These are phyloP conservation scores for Paspalum notatum DNA, from an alignment of 176 grass and related monocot species.

Conservation along the genomic window DNA sequence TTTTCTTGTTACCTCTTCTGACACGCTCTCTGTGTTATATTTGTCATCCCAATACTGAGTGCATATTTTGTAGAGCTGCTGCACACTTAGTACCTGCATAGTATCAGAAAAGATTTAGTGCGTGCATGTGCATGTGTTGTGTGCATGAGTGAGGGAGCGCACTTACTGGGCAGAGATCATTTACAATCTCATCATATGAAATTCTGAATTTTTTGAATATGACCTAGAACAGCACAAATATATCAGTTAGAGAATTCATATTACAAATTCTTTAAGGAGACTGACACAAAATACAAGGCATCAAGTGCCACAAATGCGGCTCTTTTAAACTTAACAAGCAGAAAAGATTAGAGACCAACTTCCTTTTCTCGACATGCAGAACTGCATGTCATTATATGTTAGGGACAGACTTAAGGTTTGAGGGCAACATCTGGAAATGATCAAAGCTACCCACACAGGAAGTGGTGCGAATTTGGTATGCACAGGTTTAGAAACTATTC, in stretches of 20 bases:
- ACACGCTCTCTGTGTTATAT: slow-evolving; percentile 91
- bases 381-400: neutral
- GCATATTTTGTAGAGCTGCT: slow-evolving; percentile 95
- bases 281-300: slow-evolving; percentile 20
- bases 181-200: slow-evolving; percentile 84
- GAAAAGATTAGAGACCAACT: neutral
- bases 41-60: slow-evolving; percentile 98
- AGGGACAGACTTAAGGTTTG: neutral
- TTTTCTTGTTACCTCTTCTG: slow-evolving; percentile 63
- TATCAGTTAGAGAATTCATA: slow-evolving; percentile 38
- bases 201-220: slow-evolving; percentile 95
- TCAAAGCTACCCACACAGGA: neutral
- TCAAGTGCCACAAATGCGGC: neutral
- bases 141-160: neutral
- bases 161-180: slow-evolving; percentile 83
- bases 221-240: slow-evolving; percentile 64
- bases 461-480: slow-evolving; percentile 18
- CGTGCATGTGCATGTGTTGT: neutral
- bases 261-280: slow-evolving; percentile 22
- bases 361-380: neutral
- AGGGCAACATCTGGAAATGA: neutral
- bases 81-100: slow-evolving; percentile 81
- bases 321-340: neutral
- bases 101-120: slow-evolving; percentile 29
- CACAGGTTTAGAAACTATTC: slow-evolving; percentile 16